Conservation (phyloP, 805 yeast species). For the Priceomyces melissophilus region DNA sequence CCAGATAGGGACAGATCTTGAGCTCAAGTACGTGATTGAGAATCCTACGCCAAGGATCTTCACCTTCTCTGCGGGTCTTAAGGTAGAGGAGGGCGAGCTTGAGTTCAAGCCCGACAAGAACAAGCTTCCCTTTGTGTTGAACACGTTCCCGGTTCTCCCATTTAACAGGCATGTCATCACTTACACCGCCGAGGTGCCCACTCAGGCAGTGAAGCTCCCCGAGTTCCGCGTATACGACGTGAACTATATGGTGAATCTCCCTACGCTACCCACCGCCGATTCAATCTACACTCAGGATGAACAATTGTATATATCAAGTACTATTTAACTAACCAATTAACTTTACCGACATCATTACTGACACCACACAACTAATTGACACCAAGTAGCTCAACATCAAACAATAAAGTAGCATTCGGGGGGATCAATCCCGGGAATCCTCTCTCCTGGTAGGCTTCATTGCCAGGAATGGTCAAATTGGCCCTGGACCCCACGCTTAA, state of each 20-base stretch:
- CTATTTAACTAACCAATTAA: no score
- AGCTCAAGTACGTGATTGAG: slow-evolving; percentile 54
- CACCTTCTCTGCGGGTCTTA: slow-evolving; percentile 52
- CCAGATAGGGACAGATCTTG: slow-evolving; percentile 15
- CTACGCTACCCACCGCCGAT: slow-evolving; percentile 29
- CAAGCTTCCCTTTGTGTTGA: slow-evolving; percentile 28
- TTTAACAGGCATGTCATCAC: slow-evolving; percentile 47
- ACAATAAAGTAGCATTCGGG: slow-evolving; percentile 89
- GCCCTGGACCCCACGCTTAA: slow-evolving; percentile 93
- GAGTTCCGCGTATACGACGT: slow-evolving; percentile 63
- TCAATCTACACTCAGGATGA: not conserved
- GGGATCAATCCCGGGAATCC: slow-evolving; percentile 98
- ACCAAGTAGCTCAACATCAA: slow-evolving; percentile 71
- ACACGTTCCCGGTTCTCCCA: slow-evolving; percentile 56
- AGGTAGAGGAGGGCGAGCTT: slow-evolving; percentile 22
- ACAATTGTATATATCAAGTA: slow-evolving; percentile 5
- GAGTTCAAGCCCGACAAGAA: slow-evolving; percentile 19
- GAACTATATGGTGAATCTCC: slow-evolving; percentile 61
- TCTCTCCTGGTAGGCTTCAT: slow-evolving; percentile 88
- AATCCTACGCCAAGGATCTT: slow-evolving; percentile 73
- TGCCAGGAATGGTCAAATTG: slow-evolving; percentile 85
- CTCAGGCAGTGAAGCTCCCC: slow-evolving; percentile 45
- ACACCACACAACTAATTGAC: slow-evolving; percentile 49
- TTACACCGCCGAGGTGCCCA: slow-evolving; percentile 19
- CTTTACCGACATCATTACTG: no score